Conservation (phyloP, 208 protist genomes). For the Angomonas deanei region DNA sequence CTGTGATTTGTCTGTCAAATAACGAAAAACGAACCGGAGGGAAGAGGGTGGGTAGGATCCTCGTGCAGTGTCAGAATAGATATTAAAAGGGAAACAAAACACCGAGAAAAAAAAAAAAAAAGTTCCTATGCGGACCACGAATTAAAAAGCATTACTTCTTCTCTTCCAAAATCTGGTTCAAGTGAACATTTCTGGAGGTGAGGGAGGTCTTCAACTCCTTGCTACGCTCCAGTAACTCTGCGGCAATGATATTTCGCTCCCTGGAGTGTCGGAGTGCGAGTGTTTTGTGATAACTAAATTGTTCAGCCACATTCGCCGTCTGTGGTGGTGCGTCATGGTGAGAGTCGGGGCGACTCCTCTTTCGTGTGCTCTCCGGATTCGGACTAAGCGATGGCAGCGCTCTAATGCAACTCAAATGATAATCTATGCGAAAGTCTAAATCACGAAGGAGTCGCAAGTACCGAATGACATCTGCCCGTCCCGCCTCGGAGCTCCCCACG, state of each 20-base stretch:
- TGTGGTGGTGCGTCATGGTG: not conserved
- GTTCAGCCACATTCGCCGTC: conserved; percentile 5
- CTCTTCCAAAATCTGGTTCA: not conserved
- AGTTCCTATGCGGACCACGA: not conserved
- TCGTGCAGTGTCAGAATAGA: not conserved
- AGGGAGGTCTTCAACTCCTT: conserved; percentile 26
- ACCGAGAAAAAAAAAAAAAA: conserved; percentile 3
- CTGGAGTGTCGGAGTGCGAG: conserved; percentile 18
- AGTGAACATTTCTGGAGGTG: conserved; percentile 23
- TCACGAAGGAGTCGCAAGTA: conserved; percentile 57
- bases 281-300: conserved; percentile 24
- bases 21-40: not conserved
- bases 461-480: conserved; percentile 48
- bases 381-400: conserved; percentile 23
- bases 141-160: not conserved
- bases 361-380: not conserved
- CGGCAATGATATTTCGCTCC: conserved; percentile 25
- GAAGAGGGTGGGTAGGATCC: not conserved
- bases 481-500: conserved; percentile 52
- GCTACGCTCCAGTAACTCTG: conserved; percentile 25
- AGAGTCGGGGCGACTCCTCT: not conserved
- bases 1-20: not conserved
- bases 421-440: conserved; percentile 55
- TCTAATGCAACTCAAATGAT: conserved; percentile 37
- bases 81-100: not conserved